phyloP scores from a whole-genome alignment of 1,284 basidiomycete genomes.

The Ustilago cynodontis region DNA sequence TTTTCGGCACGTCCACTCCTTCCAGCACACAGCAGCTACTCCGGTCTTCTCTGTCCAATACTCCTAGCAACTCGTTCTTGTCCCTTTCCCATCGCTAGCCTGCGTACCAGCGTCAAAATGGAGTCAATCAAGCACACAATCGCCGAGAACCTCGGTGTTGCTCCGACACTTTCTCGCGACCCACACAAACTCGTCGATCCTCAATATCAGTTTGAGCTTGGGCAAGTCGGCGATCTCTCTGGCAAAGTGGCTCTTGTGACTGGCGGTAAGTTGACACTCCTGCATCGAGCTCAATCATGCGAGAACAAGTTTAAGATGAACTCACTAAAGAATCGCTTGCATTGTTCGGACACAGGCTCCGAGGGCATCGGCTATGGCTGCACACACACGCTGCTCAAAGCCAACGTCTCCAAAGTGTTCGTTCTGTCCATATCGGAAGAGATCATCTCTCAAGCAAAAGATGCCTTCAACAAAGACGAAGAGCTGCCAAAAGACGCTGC shows the following conservation, averaged over 20 bases:
- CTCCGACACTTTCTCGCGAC: conserved; percentile 28
- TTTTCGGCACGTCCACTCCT: neutral
- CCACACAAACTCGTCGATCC: conserved; percentile 31
- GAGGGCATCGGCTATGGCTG: conserved; percentile 36
- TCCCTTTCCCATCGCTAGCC: neutral
- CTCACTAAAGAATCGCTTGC: neutral
- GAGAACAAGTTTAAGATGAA: too few relatives aligned
- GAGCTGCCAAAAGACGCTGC: conserved; percentile 13
- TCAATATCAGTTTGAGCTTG: conserved; percentile 22
- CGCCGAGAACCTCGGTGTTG: conserved; percentile 32
- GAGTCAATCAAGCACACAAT: conserved; percentile 27
- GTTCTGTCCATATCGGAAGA: conserved; percentile 31
- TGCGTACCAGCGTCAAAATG: conserved; percentile 6
- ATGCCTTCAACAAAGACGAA: conserved; percentile 29
- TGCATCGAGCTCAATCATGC: too few relatives aligned
- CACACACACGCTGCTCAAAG: conserved; percentile 37
- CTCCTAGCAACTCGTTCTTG: neutral
- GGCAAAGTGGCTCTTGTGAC: conserved; percentile 29
- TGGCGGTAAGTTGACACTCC: conserved; percentile 22
- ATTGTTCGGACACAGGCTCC: conserved; percentile 7
- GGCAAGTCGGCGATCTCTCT: conserved; percentile 28
- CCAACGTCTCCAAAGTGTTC: conserved; percentile 33
- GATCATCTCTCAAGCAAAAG: conserved; percentile 28
- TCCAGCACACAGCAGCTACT: neutral
- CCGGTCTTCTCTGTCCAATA: neutral